Conservation (phyloP, 148 eudicot species). For the Rhododendron ferrugineum region DNA sequence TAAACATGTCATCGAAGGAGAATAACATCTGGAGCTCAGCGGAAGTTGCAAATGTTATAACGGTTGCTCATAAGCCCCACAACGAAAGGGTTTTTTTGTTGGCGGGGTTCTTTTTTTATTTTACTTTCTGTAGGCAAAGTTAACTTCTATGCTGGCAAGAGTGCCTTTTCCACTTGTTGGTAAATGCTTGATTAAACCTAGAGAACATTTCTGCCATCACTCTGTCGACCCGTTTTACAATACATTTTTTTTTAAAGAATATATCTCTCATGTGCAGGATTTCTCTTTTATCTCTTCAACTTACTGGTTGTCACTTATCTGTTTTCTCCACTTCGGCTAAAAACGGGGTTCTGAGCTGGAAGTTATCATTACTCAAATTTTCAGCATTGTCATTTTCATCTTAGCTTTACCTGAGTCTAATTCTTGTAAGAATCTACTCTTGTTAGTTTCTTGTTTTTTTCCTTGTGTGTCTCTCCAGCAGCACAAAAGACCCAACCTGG, state of each 20-base stretch:
- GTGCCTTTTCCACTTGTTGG: neutral
- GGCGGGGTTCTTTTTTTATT: neutral
- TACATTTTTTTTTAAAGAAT: neutral
- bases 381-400: constrained; percentile 41
- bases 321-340: constrained; percentile 81
- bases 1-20: neutral
- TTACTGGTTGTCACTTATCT: constrained; percentile 26
- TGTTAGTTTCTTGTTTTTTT: constrained; percentile 48
- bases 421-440: constrained; percentile 38
- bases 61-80: constrained; percentile 12
- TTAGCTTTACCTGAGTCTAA: constrained; percentile 39
- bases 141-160: neutral
- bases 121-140: neutral
- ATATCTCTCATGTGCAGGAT: constrained; percentile 32
- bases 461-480: constrained; percentile 57
- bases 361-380: constrained; percentile 29
- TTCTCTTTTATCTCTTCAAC: constrained; percentile 34
- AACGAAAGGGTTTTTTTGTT: constrained; percentile 34
- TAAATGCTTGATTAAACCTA: neutral
- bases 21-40: neutral
- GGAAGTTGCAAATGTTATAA: neutral
- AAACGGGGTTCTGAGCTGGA: constrained; percentile 56
- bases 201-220: neutral
- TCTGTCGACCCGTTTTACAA: neutral
- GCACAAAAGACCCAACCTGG: constrained; percentile 65